These are phyloP conservation scores for Ambrosia hybrid DNA, from an alignment of 140 eudicot genomes.

Conservation along the genomic window DNA sequence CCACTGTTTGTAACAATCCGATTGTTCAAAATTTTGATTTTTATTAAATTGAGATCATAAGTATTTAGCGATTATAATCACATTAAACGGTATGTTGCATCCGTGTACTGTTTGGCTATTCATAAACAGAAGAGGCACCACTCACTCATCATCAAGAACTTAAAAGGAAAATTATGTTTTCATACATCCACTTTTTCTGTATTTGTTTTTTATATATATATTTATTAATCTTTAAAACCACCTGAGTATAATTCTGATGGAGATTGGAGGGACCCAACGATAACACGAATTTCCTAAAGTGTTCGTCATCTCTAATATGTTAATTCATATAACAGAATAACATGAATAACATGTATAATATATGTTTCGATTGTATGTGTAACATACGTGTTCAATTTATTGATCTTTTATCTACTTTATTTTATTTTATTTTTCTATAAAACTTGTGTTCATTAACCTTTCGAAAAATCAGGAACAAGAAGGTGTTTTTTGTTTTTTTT, in stretches of 20 bases:
- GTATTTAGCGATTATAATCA: neutral
- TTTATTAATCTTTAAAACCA: slow-evolving; percentile 7
- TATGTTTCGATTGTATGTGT: too few relatives aligned
- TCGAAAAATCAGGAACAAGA: too few relatives aligned
- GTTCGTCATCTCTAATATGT: neutral
- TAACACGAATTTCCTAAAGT: neutral
- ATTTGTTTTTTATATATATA: neutral
- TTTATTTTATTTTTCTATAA: too few relatives aligned
- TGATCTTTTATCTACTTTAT: too few relatives aligned
- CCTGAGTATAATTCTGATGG: slow-evolving; percentile 3
- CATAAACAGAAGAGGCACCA: neutral
- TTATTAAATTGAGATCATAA: too few relatives aligned
- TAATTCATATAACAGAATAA: neutral
- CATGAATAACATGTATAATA: neutral
- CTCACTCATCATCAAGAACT: neutral
- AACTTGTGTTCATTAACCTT: too few relatives aligned
- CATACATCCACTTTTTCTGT: neutral
- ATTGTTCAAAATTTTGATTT: too few relatives aligned
- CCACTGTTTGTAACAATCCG: too few relatives aligned
- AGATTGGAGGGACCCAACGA: neutral
- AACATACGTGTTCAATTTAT: too few relatives aligned
- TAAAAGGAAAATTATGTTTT: neutral
- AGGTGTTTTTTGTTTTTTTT: too few relatives aligned
- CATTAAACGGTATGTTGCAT: neutral
- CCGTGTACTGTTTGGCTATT: neutral